Base-by-base conservation (phyloP, 2,329 filamentous ascomycete genomes). In the Calonectria crousiana region DNA sequence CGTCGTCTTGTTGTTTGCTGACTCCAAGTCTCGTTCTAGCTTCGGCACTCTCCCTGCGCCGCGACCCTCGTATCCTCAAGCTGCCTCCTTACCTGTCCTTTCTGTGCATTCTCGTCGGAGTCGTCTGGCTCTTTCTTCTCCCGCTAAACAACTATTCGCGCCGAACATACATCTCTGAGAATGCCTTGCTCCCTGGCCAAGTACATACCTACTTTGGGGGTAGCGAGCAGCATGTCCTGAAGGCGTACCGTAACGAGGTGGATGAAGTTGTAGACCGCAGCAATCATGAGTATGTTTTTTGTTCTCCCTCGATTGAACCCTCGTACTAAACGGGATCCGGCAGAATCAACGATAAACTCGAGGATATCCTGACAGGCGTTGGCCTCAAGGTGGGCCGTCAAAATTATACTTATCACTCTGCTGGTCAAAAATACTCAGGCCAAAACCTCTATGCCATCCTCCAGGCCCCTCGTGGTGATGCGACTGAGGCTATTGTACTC, bases 171-270 rank as follows among this genome's bases (percentile, higher is more conserved):
- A 97, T 99, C 72, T 98, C 96, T 53, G 97, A 99, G 85, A 99
- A 99, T 84, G 97, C 97, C 14, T 92, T 99, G 41, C 88, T 99
- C 18, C 97, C 97, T 0, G 97, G 96, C 2, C 97, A 99, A 85
- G 97, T 98, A 11, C 96, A 98, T 86, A 98, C 97, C 1, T 99
- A 99, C 85, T 99, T 99, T 83, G 93, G 95, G 9, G 97, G 97
- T 23, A 98, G 95, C 84, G 97, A 99, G 83, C 96, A 98, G 87
- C 94, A 98, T 84, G 92, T 98, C 77, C 96, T 98, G 82, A 91
- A 95, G 60, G 97, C 95, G 10, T 98, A 97, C 84, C 92, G 94
- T 81, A 93, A 95, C 82, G 97, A 98, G 86, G 89, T 98, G 66
- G 92, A 94, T 78, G 88, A 86, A 11, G 82, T 96, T 74, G 88